phyloP scores from a whole-genome alignment of 306 rosid genomes.

The Citrullus colocynthis region DNA sequence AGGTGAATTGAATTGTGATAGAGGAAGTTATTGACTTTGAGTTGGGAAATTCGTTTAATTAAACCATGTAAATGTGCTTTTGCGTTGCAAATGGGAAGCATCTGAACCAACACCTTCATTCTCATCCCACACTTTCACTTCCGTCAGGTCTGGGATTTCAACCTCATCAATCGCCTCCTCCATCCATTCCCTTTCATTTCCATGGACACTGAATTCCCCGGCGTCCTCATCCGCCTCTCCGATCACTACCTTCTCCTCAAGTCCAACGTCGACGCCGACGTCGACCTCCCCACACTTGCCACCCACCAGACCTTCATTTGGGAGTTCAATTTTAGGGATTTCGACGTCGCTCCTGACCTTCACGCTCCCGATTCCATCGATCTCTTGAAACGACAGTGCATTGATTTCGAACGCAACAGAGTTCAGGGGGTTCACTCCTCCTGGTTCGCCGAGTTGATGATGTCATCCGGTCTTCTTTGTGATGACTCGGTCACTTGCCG shows the following conservation, averaged over 20 bases:
- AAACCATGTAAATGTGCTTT: too few relatives aligned
- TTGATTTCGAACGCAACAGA: slow-evolving; percentile 40
- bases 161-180: slow-evolving; percentile 21
- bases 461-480: slow-evolving; percentile 53
- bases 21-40: too few relatives aligned
- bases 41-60: too few relatives aligned
- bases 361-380: slow-evolving; percentile 52
- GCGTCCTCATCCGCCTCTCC: slow-evolving; percentile 36
- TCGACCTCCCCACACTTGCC: slow-evolving; percentile 56
- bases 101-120: too few relatives aligned
- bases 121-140: too few relatives aligned
- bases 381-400: slow-evolving; percentile 51
- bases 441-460: slow-evolving; percentile 36
- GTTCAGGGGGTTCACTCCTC: slow-evolving; percentile 27
- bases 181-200: slow-evolving; percentile 43
- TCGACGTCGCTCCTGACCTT: slow-evolving; percentile 29
- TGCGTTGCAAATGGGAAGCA: too few relatives aligned
- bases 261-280: slow-evolving; percentile 53
- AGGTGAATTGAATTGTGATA: too few relatives aligned
- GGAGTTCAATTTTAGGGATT: slow-evolving; percentile 71
- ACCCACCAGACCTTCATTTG: slow-evolving; percentile 30
- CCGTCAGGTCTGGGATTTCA: slow-evolving; percentile 56
- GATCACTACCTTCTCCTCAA: slow-evolving; percentile 46
- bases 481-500: slow-evolving; percentile 40
- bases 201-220: slow-evolving; percentile 82